Evolutionary conservation across 371 early-diverging fungal species (phyloP), one percentile per base, ranked within the genome.

Genomic region (Mucor racemosus): DNA sequence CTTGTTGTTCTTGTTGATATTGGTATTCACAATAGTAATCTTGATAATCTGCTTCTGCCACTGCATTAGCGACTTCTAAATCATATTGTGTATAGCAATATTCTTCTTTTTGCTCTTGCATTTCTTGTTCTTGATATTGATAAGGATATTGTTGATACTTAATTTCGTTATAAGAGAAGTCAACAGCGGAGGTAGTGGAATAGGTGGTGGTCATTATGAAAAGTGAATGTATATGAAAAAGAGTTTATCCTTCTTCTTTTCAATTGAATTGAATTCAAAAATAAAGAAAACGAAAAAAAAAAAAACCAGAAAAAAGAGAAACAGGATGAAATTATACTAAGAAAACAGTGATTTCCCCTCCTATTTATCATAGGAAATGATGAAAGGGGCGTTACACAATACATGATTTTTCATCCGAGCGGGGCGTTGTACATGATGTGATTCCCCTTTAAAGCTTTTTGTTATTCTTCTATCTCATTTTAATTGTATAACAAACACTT

Each of bases 21-120:
- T 55, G 55, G 7, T 36, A 17, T 34, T 58, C 42, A 17, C 62
- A 64, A 14, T 66, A 67, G 7, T 60, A 53, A 62, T 70, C 71
- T 62, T 66, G 42, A 35, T 71, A 66, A 11, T 67, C 64, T 17
- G 71, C 66, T 58, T 71, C 62, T 15, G 63, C 57, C 17, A 70
- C 57, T 15, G 58, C 66, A 31, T 60, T 46, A 7, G 62, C 61
- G 36, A 70, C 46, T 13, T 65, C 50, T 26, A 40, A 17, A 40
- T 70, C 70, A 35, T 65, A 70, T 33, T 70, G 54, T 15, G 41
- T 15, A 56, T 64, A 69, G 9, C 34, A 48, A 5, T 21, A 11
- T 0, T 66, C 54, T n/a, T 58, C 58, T 19, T 35, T 13, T 14
- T 58, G 8, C 7, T 55, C 55, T 41, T 54, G 39, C 17, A 40